Evolutionary conservation across 768 basidiomycete genomes (phyloP), one percentile per base, ranked within the genome.

Genomic region (Hygrocybe punicea): DNA sequence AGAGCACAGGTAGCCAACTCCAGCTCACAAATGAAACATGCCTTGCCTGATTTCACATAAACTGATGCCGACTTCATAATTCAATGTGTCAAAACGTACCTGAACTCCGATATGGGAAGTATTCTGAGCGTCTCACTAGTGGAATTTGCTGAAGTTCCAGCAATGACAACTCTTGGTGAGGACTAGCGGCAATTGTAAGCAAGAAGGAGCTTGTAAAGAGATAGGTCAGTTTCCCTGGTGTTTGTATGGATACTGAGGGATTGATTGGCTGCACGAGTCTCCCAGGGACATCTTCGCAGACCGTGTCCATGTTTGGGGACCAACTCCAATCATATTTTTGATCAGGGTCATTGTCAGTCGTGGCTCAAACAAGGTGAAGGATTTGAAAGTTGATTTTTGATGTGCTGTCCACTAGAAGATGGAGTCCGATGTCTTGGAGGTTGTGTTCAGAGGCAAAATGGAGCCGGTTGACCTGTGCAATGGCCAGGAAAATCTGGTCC

Each of bases 401-500:
- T 29, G 29, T 29, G 29, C 29, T 29, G 29, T 29, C 29, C 8
- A 8, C 29, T 29, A 29, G 29, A 29, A 29, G 29, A 29, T 29
- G 29, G 29, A 29, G 29, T 29, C 29, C 8, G 29, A 29, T 29
- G 29, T 29, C 29, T 29, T 16, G 66, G 66, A 19, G 55, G 55
- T 2, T 23, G 9, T 8, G 63, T 65, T 17, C 62, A 59, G 10
- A 61, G 62, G 39, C 62, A 50, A 71, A 24, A 24, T 52, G 56
- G 2, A 73, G 49, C 8, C 60, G 58, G 36, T 63, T 68, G 2
- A 72, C 64, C 45, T 71, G 66, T 1, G 65, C 70, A 24, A 73
- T 55, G 33, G 63, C 61, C 1, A 73, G 61, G 60, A 69, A 71
- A 11, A 68, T 14, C 16, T 65, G 33, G 4, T 62, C 56, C 2